Conservation (phyloP, 208 protist genomes). For the Entamoeba nuttalli region DNA sequence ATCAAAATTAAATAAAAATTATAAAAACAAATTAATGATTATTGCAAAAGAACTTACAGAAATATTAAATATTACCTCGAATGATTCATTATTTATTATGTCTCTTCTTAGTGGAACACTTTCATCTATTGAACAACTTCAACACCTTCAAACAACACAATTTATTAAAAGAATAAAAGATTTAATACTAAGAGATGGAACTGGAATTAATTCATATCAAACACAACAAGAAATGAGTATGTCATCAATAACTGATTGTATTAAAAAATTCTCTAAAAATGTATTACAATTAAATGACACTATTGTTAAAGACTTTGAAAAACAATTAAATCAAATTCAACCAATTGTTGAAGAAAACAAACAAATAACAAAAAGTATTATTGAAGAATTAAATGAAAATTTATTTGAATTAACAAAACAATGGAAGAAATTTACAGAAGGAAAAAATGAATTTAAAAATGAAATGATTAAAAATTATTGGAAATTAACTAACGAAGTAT, state of each 20-base stretch:
- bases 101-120: neutral
- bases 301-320: neutral
- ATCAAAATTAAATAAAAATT: neutral
- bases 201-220: neutral
- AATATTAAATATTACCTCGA: neutral
- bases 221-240: neutral
- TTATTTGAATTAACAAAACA: neutral
- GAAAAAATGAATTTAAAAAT: neutral
- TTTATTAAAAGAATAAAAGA: neutral
- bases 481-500: too few species aligned
- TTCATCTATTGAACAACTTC: too few species aligned
- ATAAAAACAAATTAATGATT: neutral
- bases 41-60: neutral
- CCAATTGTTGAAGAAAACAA: neutral
- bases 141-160: neutral
- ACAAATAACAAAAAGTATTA: neutral
- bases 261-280: neutral
- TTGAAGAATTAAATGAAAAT: neutral
- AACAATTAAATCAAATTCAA: neutral
- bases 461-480: too few species aligned
- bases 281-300: neutral
- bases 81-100: neutral
- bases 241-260: neutral
- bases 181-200: neutral
- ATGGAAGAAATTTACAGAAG: neutral